These are phyloP conservation scores for Schwanniomyces polymorphus DNA, from an alignment of 805 yeast species.

Conservation along the genomic window DNA sequence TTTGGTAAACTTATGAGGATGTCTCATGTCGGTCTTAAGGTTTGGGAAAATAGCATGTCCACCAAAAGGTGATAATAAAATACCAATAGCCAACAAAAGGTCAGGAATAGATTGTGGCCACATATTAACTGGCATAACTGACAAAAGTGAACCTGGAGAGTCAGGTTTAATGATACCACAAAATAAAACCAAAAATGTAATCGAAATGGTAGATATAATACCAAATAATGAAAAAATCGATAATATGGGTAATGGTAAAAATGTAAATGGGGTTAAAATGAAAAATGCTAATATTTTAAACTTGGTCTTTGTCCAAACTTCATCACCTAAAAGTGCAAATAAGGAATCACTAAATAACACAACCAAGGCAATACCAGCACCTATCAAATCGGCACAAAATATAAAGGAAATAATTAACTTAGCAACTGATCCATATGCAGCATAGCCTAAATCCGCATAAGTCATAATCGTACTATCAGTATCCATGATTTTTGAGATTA, in stretches of 20 bases:
- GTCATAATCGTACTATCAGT: constrained; percentile 80
- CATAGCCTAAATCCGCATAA: constrained; percentile 84
- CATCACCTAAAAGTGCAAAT: constrained; percentile 54
- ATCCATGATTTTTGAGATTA: constrained; percentile 73
- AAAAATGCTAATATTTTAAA: constrained; percentile 71
- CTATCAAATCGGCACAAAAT: constrained; percentile 75
- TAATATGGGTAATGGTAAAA: constrained; percentile 71
- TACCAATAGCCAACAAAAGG: constrained; percentile 60
- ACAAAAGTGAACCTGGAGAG: constrained; percentile 73
- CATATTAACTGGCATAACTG: constrained; percentile 63
- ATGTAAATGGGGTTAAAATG: constrained; percentile 77
- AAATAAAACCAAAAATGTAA: constrained; percentile 55
- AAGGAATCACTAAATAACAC: constrained; percentile 86
- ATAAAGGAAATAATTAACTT: constrained; percentile 70
- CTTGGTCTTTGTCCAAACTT: constrained; percentile 38
- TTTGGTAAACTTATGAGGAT: constrained; percentile 54
- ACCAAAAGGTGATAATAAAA: constrained; percentile 77
- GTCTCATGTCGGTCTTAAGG: constrained; percentile 71
- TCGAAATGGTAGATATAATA: constrained; percentile 65
- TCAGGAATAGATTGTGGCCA: constrained; percentile 58
- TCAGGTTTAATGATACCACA: constrained; percentile 63
- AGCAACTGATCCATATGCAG: constrained; percentile 79
- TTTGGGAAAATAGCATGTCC: constrained; percentile 86
- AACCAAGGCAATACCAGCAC: constrained; percentile 78
- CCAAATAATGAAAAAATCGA: constrained; percentile 72